Evolutionary conservation across 805 yeast genomes (phyloP).

Genomic region (Hanseniaspora vineae): DNA sequence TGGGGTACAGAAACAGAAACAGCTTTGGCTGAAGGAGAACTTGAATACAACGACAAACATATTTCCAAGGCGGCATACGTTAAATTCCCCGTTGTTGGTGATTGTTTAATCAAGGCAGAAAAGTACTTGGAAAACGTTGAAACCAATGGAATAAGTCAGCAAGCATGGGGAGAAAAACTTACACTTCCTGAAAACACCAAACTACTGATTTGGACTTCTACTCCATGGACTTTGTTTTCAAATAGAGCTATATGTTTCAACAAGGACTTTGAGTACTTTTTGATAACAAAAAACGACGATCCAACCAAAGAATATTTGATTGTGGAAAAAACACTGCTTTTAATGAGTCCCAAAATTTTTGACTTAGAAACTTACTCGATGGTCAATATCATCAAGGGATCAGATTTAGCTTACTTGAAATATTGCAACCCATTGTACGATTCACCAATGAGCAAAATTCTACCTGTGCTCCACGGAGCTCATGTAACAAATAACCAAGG

Average conservation of each 20-base stretch:
- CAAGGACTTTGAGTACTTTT: constrained; percentile 41
- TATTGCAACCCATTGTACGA: constrained; percentile 47
- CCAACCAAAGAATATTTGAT: constrained; percentile 32
- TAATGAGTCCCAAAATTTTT: constrained; percentile 14
- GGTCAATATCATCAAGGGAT: not conserved
- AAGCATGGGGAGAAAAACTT: constrained; percentile 1
- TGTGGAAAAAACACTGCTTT: constrained; percentile 41
- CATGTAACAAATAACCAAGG: constrained; percentile 78
- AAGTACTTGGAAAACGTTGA: no score
- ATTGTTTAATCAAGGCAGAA: not conserved
- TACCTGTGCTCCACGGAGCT: constrained; percentile 62
- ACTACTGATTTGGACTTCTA: constrained; percentile 85
- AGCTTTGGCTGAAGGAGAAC: constrained; percentile 92
- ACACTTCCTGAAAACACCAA: constrained; percentile 2
- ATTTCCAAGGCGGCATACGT: constrained; percentile 55
- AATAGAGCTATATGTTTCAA: constrained; percentile 75
- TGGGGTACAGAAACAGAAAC: constrained; percentile 95
- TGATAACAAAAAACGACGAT: constrained; percentile 23
- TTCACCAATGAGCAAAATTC: constrained; percentile 13
- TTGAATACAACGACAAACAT: constrained; percentile 71
- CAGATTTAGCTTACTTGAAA: constrained; percentile 24
- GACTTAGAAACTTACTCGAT: no score
- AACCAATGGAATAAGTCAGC: no score
- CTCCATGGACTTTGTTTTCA: constrained; percentile 94
- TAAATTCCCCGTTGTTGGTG: constrained; percentile 42